Evolutionary conservation across 2,329 filamentous ascomycete genomes (phyloP).

Genomic region (Alternaria rosae): DNA sequence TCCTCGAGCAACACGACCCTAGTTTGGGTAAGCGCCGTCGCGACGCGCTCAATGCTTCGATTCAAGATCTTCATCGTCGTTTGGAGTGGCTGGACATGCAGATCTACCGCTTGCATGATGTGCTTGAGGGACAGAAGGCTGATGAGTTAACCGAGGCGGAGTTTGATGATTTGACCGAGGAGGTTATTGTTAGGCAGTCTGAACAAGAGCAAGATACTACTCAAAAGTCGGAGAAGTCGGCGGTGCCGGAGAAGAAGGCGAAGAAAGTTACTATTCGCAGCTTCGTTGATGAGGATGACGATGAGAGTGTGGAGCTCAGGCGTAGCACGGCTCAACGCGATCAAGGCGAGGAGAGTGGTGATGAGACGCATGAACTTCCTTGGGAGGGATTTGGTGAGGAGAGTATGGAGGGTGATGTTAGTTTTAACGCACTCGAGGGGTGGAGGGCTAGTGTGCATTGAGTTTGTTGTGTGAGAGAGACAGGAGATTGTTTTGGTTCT

Average conservation of each 20-base stretch:
- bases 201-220: slow-evolving; percentile 45
- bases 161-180: slow-evolving; percentile 51
- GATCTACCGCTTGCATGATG: slow-evolving; percentile 83
- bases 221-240: slow-evolving; percentile 33
- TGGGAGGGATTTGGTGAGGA: slow-evolving; percentile 50
- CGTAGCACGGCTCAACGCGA: neutral
- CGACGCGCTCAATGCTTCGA: slow-evolving; percentile 65
- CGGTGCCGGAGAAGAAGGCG: slow-evolving; percentile 33
- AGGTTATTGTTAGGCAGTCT: neutral
- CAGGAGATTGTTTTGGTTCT: neutral
- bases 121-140: slow-evolving; percentile 79
- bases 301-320: slow-evolving; percentile 27
- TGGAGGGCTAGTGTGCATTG: slow-evolving; percentile 24
- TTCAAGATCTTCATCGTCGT: slow-evolving; percentile 67
- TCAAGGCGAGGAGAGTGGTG: slow-evolving; percentile 18
- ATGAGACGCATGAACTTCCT: slow-evolving; percentile 47
- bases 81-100: slow-evolving; percentile 79
- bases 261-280: slow-evolving; percentile 51
- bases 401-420: slow-evolving; percentile 19
- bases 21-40: slow-evolving; percentile 69
- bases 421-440: slow-evolving; percentile 19
- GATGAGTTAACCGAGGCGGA: slow-evolving; percentile 57
- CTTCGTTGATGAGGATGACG: slow-evolving; percentile 41
- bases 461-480: neutral
- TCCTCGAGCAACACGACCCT: slow-evolving; percentile 69